Evolutionary conservation across 148 eudicot species (phyloP).

Genomic region (Rhododendron griersonianum): DNA sequence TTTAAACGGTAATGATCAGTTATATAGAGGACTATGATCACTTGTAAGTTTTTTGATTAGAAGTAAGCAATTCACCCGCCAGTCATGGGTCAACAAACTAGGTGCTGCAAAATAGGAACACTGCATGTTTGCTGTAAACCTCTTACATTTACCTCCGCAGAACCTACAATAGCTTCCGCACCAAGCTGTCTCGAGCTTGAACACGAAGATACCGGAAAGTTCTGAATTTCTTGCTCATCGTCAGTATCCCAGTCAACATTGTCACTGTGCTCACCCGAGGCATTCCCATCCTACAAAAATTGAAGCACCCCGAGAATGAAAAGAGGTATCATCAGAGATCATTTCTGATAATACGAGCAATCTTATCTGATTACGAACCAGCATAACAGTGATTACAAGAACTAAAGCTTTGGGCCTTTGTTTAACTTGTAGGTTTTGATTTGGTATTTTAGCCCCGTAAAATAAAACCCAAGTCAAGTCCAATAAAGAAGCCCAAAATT

Average conservation of each 20-base stretch:
- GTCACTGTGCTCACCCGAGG: conserved; percentile 34
- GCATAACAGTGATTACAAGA: neutral
- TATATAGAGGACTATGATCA: neutral
- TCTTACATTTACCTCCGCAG: conserved; percentile 39
- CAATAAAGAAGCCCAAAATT: no score
- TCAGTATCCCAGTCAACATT: conserved; percentile 64
- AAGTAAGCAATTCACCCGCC: neutral
- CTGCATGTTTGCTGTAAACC: neutral
- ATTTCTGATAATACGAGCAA: neutral
- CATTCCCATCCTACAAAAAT: conserved; percentile 34
- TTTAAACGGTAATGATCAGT: neutral
- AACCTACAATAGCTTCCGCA: conserved; percentile 13
- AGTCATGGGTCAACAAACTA: neutral
- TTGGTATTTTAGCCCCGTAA: no score
- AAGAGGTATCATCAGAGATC: neutral
- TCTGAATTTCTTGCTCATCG: conserved; percentile 56
- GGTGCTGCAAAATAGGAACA: neutral
- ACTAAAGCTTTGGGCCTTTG: neutral
- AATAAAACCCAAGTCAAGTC: no score
- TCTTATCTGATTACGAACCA: neutral
- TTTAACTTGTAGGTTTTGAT: neutral
- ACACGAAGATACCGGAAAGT: conserved; percentile 20
- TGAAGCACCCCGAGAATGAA: neutral
- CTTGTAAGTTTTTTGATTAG: neutral
- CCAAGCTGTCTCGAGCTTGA: conserved; percentile 22